A percentile compares a stretch with the other conserved stretches of the same genome.
Conservation (phyloP, 2,329 filamentous ascomycete genomes). For the Diaporthe eres region DNA sequence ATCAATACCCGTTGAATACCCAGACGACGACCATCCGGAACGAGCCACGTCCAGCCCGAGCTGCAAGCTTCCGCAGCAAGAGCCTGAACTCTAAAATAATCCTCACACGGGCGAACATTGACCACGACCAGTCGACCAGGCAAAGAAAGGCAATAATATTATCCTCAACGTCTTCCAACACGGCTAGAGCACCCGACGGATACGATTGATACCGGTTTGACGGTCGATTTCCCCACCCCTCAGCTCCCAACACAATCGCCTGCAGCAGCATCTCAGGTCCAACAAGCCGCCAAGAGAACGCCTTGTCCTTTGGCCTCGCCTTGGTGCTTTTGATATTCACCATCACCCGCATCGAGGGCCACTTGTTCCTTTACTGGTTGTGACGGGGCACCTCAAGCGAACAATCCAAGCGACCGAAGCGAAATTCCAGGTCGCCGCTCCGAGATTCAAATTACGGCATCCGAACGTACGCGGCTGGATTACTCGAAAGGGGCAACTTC, state of each 20-base stretch:
- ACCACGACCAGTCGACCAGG: background rate
- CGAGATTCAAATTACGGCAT: constrained; percentile 34
- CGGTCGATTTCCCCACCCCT: constrained; percentile 9
- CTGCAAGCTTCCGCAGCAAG: constrained; percentile 2
- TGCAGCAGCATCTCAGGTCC: background rate
- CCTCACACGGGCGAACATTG: background rate
- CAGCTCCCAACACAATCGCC: background rate
- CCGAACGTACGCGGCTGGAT: constrained; percentile 14
- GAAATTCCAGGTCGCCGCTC: constrained; percentile 31
- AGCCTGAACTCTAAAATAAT: constrained; percentile 12
- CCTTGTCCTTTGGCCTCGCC: background rate
- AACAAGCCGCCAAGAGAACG: background rate
- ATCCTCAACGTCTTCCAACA: background rate
- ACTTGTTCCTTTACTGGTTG: constrained; percentile 2
- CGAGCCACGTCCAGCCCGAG: background rate
- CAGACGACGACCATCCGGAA: background rate
- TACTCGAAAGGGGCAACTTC: constrained; percentile 34
- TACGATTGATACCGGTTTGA: constrained; percentile 28
- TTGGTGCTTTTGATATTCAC: background rate
- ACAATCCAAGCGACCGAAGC: constrained; percentile 31
- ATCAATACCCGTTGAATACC: background rate
- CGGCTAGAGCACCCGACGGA: constrained; percentile 6
- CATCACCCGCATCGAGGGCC: background rate
- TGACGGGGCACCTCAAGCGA: constrained; percentile 18
- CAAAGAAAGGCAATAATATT: background rate